Evolutionary conservation across 192 early-diverging fungal genomes (phyloP).

Genomic region (Podila horticola): DNA sequence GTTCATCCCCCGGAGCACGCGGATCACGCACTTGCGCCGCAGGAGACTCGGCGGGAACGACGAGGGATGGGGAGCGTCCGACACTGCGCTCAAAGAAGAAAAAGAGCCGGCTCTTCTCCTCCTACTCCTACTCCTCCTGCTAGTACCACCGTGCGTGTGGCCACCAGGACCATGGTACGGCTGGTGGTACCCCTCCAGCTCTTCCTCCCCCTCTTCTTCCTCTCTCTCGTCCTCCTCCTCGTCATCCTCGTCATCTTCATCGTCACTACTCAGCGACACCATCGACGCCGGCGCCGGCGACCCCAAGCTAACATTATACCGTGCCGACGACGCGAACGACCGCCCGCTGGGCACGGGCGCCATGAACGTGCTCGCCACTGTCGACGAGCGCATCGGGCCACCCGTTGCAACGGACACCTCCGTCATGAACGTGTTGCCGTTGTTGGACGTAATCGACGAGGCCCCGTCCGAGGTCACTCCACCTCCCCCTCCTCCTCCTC

Average conservation of each 20-base stretch:
- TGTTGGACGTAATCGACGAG: conserved; percentile 21
- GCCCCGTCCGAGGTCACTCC: not conserved
- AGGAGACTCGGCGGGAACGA: conserved; percentile 23
- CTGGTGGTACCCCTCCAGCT: no score
- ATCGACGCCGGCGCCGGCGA: conserved; percentile 1
- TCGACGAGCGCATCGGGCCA: conserved; percentile 17
- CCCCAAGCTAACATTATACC: not conserved
- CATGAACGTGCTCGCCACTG: conserved; percentile 1
- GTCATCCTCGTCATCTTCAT: not conserved
- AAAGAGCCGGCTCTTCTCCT: no score
- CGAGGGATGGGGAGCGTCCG: not conserved
- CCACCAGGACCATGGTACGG: not conserved
- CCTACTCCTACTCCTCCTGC: no score
- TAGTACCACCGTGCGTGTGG: no score
- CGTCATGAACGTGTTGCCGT: conserved; percentile 30
- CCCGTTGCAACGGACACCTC: conserved; percentile 24
- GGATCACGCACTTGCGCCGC: conserved; percentile 18
- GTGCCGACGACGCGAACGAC: conserved; percentile 8
- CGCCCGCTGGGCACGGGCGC: not conserved
- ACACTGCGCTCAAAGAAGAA: no score
- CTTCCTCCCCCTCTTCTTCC: no score
- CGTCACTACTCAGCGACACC: not conserved
- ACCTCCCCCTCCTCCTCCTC: no score
- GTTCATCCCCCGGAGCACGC: conserved; percentile 10
- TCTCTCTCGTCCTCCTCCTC: not conserved